These are phyloP conservation scores for Ulmus americana DNA, from an alignment of 331 rosid species.

Conservation along the genomic window DNA sequence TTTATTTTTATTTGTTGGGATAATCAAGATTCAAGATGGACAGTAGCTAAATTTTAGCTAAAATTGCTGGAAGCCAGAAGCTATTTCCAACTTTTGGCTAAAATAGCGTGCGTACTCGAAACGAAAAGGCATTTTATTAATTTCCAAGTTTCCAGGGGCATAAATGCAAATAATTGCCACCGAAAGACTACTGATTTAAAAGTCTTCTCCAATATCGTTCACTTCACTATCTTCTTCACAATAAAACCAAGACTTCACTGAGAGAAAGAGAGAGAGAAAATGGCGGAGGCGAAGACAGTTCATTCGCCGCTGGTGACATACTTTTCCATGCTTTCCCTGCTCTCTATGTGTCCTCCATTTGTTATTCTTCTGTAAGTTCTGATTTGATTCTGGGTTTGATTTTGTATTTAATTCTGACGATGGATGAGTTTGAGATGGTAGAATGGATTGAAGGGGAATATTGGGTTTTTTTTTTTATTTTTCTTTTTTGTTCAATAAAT, in stretches of 20 bases:
- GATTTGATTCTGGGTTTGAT: neutral
- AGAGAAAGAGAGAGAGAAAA: conserved; percentile 7
- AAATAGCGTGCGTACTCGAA: no score
- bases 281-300: conserved; percentile 54
- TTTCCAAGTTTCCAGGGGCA: no score
- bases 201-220: conserved; percentile 4
- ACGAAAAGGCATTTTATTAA: no score
- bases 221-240: neutral
- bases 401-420: no score
- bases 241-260: no score
- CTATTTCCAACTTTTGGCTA: no score
- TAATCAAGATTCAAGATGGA: no score
- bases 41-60: no score
- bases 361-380: conserved; percentile 65
- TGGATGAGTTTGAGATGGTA: neutral
- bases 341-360: conserved; percentile 81
- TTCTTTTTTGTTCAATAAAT: neutral
- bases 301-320: conserved; percentile 80
- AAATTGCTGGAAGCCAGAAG: no score
- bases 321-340: conserved; percentile 66
- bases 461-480: neutral
- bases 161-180: no score
- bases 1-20: no score
- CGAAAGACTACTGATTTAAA: neutral
- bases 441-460: neutral